Evolutionary conservation across 2,329 filamentous ascomycete genomes (phyloP).

Genomic region (Aspergillus aculeatinus): DNA sequence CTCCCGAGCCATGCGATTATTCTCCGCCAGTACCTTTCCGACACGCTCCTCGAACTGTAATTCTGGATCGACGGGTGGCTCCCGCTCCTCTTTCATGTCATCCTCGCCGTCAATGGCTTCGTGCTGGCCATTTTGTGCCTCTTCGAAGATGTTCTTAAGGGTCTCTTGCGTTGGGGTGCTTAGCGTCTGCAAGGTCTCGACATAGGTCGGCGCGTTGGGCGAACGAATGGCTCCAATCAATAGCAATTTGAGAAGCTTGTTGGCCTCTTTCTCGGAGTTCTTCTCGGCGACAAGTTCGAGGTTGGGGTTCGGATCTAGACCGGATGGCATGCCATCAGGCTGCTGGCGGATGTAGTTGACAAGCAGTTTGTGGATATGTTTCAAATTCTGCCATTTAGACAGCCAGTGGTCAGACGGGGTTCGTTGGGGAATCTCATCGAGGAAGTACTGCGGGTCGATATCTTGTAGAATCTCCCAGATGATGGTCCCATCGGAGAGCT

Average conservation of each 20-base stretch:
- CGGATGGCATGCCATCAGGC: conserved; percentile 45
- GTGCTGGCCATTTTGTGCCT: conserved; percentile 44
- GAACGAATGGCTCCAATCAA: conserved; percentile 63
- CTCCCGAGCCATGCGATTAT: conserved; percentile 59
- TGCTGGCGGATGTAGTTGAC: conserved; percentile 47
- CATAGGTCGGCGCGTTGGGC: conserved; percentile 55
- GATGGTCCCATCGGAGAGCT: conserved; percentile 47
- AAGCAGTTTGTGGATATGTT: conserved; percentile 49
- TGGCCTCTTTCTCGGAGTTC: conserved; percentile 43
- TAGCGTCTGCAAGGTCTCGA: conserved; percentile 49
- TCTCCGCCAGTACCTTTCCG: conserved; percentile 50
- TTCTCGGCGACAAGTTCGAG: conserved; percentile 49
- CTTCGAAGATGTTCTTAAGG: conserved; percentile 49
- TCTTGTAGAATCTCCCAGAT: conserved; percentile 51
- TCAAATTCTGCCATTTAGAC: conserved; percentile 50
- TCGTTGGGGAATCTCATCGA: conserved; percentile 48
- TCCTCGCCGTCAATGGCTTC: conserved; percentile 38
- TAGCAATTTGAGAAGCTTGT: conserved; percentile 62
- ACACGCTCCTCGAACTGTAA: conserved; percentile 50
- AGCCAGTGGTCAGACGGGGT: conserved; percentile 48
- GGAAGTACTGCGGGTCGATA: conserved; percentile 49
- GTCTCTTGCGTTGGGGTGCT: conserved; percentile 46
- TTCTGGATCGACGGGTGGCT: conserved; percentile 44
- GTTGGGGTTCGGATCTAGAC: conserved; percentile 45
- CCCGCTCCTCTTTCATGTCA: conserved; percentile 38